Evolutionary conservation across 768 basidiomycete genomes (phyloP).

Genomic region (Cantharellus cinnabarinus): DNA sequence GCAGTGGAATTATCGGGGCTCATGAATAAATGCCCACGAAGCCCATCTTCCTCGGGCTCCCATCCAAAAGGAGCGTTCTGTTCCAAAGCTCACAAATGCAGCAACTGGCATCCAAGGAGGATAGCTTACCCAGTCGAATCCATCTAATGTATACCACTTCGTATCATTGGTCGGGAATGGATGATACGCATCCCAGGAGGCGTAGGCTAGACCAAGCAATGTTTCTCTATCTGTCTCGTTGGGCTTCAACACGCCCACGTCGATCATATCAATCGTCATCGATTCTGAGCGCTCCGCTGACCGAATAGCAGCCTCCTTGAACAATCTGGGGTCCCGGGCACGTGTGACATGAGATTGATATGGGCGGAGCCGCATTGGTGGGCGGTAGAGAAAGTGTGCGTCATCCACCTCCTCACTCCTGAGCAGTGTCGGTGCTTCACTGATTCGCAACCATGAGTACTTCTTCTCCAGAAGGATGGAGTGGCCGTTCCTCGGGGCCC

Average conservation of each 20-base stretch:
- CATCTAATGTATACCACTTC: conserved; percentile 68
- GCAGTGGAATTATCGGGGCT: conserved; percentile 61
- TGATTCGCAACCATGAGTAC: too few species aligned
- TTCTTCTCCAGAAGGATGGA: too few species aligned
- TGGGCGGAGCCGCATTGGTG: too few species aligned
- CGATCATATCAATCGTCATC: too few species aligned
- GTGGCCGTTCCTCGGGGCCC: too few species aligned
- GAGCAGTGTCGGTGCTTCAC: too few species aligned
- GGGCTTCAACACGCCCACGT: conserved; percentile 34
- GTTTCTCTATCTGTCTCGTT: conserved; percentile 66
- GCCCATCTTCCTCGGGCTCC: conserved; percentile 34
- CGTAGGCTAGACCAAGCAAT: conserved; percentile 59
- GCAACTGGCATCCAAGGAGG: background rate
- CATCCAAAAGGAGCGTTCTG: conserved; percentile 70
- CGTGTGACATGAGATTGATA: too few species aligned
- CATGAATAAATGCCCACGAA: conserved; percentile 79
- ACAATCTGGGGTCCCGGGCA: too few species aligned
- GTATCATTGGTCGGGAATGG: conserved; percentile 30
- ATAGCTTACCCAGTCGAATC: background rate
- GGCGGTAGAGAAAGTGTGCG: too few species aligned
- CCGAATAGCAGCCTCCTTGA: too few species aligned
- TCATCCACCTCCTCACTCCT: too few species aligned
- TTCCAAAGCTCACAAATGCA: background rate
- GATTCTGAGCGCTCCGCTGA: too few species aligned
- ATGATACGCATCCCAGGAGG: conserved; percentile 80